These are phyloP conservation scores for Ganoderma lucidum DNA, from an alignment of 1,284 basidiomycete species.

Conservation along the genomic window DNA sequence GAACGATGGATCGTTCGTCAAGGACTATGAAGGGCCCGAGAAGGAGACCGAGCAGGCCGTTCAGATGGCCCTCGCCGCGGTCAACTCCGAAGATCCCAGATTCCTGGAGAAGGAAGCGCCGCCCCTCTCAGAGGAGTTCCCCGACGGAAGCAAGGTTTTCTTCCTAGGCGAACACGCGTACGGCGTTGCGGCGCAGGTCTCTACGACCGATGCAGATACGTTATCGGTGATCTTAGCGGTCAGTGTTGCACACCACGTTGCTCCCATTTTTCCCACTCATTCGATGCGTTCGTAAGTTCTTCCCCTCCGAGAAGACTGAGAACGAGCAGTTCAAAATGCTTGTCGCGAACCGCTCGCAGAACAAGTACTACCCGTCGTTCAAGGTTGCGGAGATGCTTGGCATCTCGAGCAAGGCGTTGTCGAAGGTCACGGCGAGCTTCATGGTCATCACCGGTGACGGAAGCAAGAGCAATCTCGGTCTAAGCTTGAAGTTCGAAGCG, in stretches of 20 bases:
- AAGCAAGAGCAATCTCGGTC: slow-evolving; percentile 90
- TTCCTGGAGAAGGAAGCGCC: slow-evolving; percentile 87
- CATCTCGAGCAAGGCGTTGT: slow-evolving; percentile 79
- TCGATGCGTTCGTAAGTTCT: slow-evolving; percentile 67
- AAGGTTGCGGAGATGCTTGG: slow-evolving; percentile 75
- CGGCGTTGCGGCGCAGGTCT: slow-evolving; percentile 93
- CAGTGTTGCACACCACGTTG: slow-evolving; percentile 40
- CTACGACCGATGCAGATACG: slow-evolving; percentile 68
- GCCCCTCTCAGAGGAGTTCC: slow-evolving; percentile 89
- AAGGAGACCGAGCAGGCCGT: slow-evolving; percentile 89
- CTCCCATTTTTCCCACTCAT: slow-evolving; percentile 1
- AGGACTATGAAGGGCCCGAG: slow-evolving; percentile 88
- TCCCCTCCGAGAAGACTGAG: slow-evolving; percentile 82
- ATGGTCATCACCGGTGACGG: slow-evolving; percentile 82
- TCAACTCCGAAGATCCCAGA: slow-evolving; percentile 88
- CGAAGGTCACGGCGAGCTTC: slow-evolving; percentile 93
- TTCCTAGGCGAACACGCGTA: slow-evolving; percentile 95
- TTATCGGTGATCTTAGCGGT: slow-evolving; percentile 87
- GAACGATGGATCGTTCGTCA: slow-evolving; percentile 90
- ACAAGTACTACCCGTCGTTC: slow-evolving; percentile 81
- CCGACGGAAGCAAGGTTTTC: slow-evolving; percentile 90
- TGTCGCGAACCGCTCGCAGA: slow-evolving; percentile 62
- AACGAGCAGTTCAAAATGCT: slow-evolving; percentile 79
- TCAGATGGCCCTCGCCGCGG: slow-evolving; percentile 83
- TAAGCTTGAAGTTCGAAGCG: slow-evolving; percentile 96